Evolutionary conservation across 768 basidiomycete genomes (phyloP), one percentile per base, ranked within the genome.

Genomic region (Phylloporus sp.): DNA sequence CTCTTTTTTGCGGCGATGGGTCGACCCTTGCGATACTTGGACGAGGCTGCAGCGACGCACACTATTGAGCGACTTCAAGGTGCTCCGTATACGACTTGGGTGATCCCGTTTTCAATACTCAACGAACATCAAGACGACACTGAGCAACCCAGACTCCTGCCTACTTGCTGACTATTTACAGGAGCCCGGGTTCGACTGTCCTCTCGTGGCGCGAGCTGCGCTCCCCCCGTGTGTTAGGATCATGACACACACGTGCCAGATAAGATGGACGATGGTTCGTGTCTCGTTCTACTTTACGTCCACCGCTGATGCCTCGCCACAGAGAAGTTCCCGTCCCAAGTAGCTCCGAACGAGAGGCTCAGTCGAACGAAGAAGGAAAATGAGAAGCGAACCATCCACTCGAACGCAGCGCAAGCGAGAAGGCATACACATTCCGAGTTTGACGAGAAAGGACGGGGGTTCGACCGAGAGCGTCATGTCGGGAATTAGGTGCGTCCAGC

Each of bases 401-500:
- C 11, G 20, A 24, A 2, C 7, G 10, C 10, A 6, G 7, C 8
- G n/a, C n/a, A 35, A 17, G 6, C n/a, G 15, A 11, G 26, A 29
- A 17, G 18, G 13, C n/a, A n/a, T n/a, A n/a, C n/a, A n/a, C n/a
- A n/a, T n/a, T n/a, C n/a, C n/a, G n/a, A n/a, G n/a, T n/a, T n/a
- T n/a, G n/a, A n/a, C n/a, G n/a, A n/a, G n/a, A n/a, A n/a, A n/a
- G n/a, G n/a, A n/a, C n/a, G n/a, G n/a, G n/a, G n/a, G n/a, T n/a
- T n/a, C n/a, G n/a, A n/a, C n/a, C n/a, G n/a, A n/a, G n/a, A n/a
- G n/a, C n/a, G n/a, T n/a, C n/a, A n/a, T 22, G 21, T 22, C 7
- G 42, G 27, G 20, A 48, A 57, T 32, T 50, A 60, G 58, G 58
- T 59, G 51, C 58, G 58, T 59, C 58, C 58, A 49, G 31, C 46